Evolutionary conservation across 805 yeast genomes (phyloP).

Genomic region (Priceomyces castillae): DNA sequence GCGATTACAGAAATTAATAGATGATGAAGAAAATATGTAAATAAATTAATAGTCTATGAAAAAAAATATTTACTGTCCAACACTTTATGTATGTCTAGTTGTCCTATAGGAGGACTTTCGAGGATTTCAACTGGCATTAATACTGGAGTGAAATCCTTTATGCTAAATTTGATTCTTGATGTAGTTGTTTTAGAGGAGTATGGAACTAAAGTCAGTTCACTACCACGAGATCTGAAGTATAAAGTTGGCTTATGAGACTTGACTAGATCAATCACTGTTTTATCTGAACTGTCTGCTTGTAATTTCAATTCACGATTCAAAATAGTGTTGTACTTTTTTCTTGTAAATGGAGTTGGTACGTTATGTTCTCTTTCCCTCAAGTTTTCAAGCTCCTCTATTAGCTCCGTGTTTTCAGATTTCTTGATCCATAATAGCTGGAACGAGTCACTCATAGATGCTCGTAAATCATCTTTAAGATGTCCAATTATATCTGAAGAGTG

Average conservation of each 20-base stretch:
- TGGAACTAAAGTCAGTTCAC: slow-evolving; percentile 2
- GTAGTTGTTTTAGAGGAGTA: slow-evolving; percentile 5
- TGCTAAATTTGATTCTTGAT: slow-evolving; percentile 1
- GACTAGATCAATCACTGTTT: slow-evolving; percentile 12
- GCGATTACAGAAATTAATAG: slow-evolving; percentile 53
- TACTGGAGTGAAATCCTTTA: slow-evolving; percentile 21
- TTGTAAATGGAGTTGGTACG: slow-evolving; percentile 1
- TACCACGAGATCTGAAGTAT: slow-evolving; percentile 11
- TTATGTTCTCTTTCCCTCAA: slow-evolving; percentile 7
- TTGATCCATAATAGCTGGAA: slow-evolving; percentile 35
- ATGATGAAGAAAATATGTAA: slow-evolving; percentile 24
- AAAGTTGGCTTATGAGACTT: slow-evolving; percentile 22
- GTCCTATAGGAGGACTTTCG: slow-evolving; percentile 30
- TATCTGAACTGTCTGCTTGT: slow-evolving; percentile 5
- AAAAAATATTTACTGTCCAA: slow-evolving; percentile 35
- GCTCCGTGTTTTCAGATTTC: slow-evolving; percentile 12
- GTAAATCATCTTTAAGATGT: slow-evolving; percentile 25
- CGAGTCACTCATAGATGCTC: slow-evolving; percentile 18
- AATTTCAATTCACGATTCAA: slow-evolving; percentile 14
- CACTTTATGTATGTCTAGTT: slow-evolving; percentile 30
- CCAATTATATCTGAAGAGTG: slow-evolving; percentile 27
- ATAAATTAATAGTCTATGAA: slow-evolving; percentile 37
- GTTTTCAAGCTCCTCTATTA: slow-evolving; percentile 5
- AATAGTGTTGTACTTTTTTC: slow-evolving; percentile 5
- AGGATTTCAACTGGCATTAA: slow-evolving; percentile 30